A percentile compares a stretch with the other conserved stretches of the same genome.
phyloP scores from a whole-genome alignment of 2,329 filamentous ascomycete species.

The Shiraia bambusicola region DNA sequence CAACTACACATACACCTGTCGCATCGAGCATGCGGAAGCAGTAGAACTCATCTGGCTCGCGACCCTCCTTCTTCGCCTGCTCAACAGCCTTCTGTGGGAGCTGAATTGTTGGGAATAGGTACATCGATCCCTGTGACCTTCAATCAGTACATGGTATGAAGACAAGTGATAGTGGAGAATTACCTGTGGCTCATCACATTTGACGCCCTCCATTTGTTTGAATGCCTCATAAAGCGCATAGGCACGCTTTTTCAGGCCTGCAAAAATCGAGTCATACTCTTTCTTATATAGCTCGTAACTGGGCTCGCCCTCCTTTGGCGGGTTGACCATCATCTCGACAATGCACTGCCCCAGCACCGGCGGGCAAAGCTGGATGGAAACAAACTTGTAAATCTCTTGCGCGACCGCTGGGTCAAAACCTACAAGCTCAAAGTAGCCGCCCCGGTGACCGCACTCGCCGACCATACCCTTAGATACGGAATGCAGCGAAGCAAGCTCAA shows the following conservation, averaged over 20 bases:
- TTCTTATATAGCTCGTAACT: slow-evolving; percentile 79
- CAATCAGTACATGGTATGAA: slow-evolving; percentile 1
- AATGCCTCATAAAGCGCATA: slow-evolving; percentile 88
- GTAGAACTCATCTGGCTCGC: slow-evolving; percentile 88
- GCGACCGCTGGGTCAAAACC: slow-evolving; percentile 84
- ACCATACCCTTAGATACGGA: slow-evolving; percentile 98
- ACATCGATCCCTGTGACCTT: slow-evolving; percentile 78
- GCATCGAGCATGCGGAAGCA: slow-evolving; percentile 86
- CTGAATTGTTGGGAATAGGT: slow-evolving; percentile 93
- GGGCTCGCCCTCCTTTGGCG: slow-evolving; percentile 78
- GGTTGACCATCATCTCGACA: slow-evolving; percentile 97
- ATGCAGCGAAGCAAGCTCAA: slow-evolving; percentile 91
- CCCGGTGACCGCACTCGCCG: slow-evolving; percentile 95
- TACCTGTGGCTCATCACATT: slow-evolving; percentile 78
- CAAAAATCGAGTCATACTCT: slow-evolving; percentile 82
- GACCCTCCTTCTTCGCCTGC: slow-evolving; percentile 71
- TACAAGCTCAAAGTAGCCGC: slow-evolving; percentile 94
- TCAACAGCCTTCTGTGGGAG: slow-evolving; percentile 74
- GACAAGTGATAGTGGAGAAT: slow-evolving; percentile 22
- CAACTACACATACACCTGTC: slow-evolving; percentile 91
- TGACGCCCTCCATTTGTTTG: slow-evolving; percentile 90
- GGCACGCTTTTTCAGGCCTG: slow-evolving; percentile 76
- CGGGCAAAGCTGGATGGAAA: slow-evolving; percentile 94
- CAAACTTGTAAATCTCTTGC: slow-evolving; percentile 97
- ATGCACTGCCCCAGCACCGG: slow-evolving; percentile 95